These are phyloP conservation scores for Ceratobasidium sp. DNA, from an alignment of 1,284 basidiomycete genomes.

Conservation along the genomic window DNA sequence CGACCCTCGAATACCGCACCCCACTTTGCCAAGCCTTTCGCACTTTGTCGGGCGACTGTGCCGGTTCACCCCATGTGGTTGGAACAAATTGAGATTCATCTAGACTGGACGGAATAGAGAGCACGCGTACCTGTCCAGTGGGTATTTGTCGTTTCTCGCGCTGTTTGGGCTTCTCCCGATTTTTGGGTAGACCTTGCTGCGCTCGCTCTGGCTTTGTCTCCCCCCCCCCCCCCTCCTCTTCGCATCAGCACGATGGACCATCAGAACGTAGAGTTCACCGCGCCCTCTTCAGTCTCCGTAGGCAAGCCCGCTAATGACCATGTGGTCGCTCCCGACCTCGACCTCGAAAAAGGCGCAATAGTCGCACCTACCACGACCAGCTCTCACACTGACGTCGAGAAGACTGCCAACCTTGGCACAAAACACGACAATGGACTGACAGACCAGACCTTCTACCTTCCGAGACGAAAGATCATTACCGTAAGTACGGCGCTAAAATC, in stretches of 20 bases:
- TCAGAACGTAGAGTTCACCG: background rate
- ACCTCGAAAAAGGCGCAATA: background rate
- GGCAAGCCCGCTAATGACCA: background rate
- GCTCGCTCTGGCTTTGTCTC: background rate
- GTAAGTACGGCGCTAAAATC: background rate
- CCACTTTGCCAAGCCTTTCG: too few species aligned
- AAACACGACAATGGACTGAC: conserved; percentile 14
- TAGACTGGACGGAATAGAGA: too few species aligned
- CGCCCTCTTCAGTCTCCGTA: background rate
- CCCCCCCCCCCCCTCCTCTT: background rate
- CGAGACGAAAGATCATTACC: conserved; percentile 2
- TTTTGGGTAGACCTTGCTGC: background rate
- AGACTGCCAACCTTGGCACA: background rate
- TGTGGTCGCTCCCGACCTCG: background rate
- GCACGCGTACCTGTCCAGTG: too few species aligned
- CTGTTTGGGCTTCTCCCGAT: too few species aligned
- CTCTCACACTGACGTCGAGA: background rate
- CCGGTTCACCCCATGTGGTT: too few species aligned
- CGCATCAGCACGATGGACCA: background rate
- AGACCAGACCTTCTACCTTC: conserved; percentile 7
- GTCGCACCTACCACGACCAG: background rate
- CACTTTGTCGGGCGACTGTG: too few species aligned
- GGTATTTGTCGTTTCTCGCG: too few species aligned
- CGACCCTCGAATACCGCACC: too few species aligned
- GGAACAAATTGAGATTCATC: too few species aligned